Base-by-base conservation (phyloP, 345 rosid genomes). In the Turnera subulata region DNA sequence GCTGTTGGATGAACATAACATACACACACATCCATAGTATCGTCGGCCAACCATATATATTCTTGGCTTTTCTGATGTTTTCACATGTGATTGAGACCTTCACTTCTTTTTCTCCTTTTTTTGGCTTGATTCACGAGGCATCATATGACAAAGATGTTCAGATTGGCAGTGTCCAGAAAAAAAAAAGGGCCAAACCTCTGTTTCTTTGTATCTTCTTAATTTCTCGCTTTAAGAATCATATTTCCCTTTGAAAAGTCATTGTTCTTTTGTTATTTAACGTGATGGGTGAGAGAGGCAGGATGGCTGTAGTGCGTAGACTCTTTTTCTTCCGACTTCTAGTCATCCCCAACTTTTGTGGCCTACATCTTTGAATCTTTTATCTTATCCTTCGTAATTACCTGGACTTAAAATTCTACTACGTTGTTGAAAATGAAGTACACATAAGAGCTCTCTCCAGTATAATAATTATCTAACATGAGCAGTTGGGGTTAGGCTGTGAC, bases 361-460 rank as follows among this genome's bases (percentile, higher is more conserved):
- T 51, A 15, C 15, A 23, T 61, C 45, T 46, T 58, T 47, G 11
- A 55, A 39, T 61, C 64, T 13, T 56, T 44, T 48, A 56, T 57
- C 50, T 51, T 71, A 67, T 78, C 67, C 56, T 29, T 63, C 35
- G 43, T 46, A 42, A 19, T 37, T 24, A 50, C n/a, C 12, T 42
- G 45, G 45, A 42, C 46, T n/a, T n/a, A n/a, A n/a, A n/a, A n/a
- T n/a, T n/a, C n/a, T 29, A 46, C 19, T 45, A 26, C 18, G 42
- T 26, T 18, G 13, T 57, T 68, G 39, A 45, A 54, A 33, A 20
- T 24, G 37, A 29, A 29, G 35, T 29, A 26, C 40, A 42, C 13
- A 6, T 8, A 47, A 17, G 19, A 24, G 15, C 26, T 14, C 13
- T 33, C 19, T 29, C 35, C 35, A 29, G 8, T 29, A 29, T 29